Evolutionary conservation across 2,329 filamentous ascomycete species (phyloP), one percentile per base, ranked within the genome.

Genomic region (Cercospora berteroae): DNA sequence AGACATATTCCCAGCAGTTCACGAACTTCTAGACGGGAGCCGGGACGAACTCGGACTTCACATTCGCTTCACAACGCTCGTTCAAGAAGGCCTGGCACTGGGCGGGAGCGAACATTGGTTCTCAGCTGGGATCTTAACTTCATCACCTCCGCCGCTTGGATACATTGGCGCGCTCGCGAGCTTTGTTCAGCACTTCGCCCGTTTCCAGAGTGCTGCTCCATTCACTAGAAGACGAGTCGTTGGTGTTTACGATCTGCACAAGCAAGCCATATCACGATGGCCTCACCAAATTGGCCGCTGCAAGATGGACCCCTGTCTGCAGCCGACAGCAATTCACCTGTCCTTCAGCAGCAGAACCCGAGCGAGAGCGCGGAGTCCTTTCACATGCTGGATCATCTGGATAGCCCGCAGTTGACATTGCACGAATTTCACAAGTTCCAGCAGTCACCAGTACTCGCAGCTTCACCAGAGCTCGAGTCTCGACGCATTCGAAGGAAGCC

Each of bases 401-500:
- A 60, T 5, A 68, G 66, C 18, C 66, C 69, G 48, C 71, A 67
- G 50, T 62, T 70, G 63, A 71, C 66, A 7, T 39, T 72, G 27
- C 67, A 71, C 61, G 69, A 70, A 36, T 71, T 63, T 56, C 69
- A 69, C 56, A 68, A 68, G 59, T 69, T 63, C 33, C 71, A 71
- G 58, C 65, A 68, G 10, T 71, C 71, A 44, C 69, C 70, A 13
- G 25, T 63, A 9, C 65, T 65, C 50, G 66, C 65, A 20, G 39
- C 59, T 23, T 69, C 69, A 18, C 66, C 66, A 18, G 66, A 66
- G 20, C 55, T 67, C 27, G 69, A 72, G 13, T 57, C 63, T 52
- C 66, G 61, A 39, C 65, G 70, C 29, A 33, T 72, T 5, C 60
- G 63, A 27, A 56, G 70, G 63, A 72, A 70, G 61, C 55, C 70